Base-by-base conservation (phyloP, 2,329 filamentous ascomycete genomes). In the Chalara sp. region DNA sequence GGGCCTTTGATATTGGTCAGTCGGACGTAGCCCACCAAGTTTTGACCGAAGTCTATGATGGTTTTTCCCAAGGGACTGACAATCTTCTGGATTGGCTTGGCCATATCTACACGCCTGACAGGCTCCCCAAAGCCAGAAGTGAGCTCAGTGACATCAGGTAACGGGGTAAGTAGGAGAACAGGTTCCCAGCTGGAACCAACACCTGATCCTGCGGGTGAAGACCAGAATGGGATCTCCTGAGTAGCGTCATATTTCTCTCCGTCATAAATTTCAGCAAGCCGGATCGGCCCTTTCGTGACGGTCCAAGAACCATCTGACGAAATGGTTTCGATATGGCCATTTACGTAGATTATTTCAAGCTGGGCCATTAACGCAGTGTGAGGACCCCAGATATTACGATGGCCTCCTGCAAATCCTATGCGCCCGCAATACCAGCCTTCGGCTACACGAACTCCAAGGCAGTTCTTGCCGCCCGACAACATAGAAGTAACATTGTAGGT, bases 31-130 rank as follows among this genome's bases (percentile, higher is more conserved):
- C 79, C 79, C 0, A 80, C 78, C 0, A 81, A 64, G 55, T 82
- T 81, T 58, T 82, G 78, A 1, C 78, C 78, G 59, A 81, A 81
- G 54, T 82, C 77, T 32, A 80, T 50, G 3, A 79, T 60, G 0
- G 64, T 70, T 53, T 74, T 75, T 0, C 74, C 72, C 0, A 70
- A 69, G 0, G 67, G 64, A 0, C 69, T 60, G 52, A 54, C 61
- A 8, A 67, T 66, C 32, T 68, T 63, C 12, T 55, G 43, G 5
- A 53, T 46, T 6, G 61, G 70, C 60, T 55, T 68, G 7, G 67
- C 30, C 1, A 58, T 58, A 55, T 61, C 65, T 33, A 44, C 64
- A 32, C 63, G 70, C 8, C 72, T 66, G 0, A 78, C 70, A 0
- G 75, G 75, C 2, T 39, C 35, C 10, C 35, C 35, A 39, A 39